These are phyloP conservation scores for Pittosporum tobira DNA, from an alignment of 129 eudicot species.

Conservation along the genomic window DNA sequence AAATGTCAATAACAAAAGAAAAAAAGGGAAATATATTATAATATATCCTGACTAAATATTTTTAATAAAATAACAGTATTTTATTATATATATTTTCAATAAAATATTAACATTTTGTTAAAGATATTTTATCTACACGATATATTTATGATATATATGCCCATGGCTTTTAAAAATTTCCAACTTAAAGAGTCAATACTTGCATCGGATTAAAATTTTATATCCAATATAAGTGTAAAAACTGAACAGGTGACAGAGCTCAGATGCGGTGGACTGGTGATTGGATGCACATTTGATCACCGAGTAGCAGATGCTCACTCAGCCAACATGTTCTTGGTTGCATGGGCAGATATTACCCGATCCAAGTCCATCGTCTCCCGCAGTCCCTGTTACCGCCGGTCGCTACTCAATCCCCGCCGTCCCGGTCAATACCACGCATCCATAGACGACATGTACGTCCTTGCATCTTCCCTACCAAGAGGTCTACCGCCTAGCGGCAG, in stretches of 20 bases:
- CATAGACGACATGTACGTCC: constrained; percentile 21
- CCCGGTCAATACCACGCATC: constrained; percentile 20
- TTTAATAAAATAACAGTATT: too few species aligned
- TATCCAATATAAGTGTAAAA: too few species aligned
- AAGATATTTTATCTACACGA: too few species aligned
- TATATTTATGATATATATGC: background rate
- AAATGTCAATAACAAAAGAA: too few species aligned
- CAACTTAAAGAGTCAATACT: constrained; percentile 55
- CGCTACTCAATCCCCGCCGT: constrained; percentile 35
- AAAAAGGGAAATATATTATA: too few species aligned
- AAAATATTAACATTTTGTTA: too few species aligned
- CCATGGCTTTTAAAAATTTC: background rate
- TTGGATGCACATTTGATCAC: constrained; percentile 42
- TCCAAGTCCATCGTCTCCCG: constrained; percentile 17
- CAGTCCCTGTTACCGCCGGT: constrained; percentile 46
- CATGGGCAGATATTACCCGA: constrained; percentile 49
- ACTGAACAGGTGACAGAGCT: constrained; percentile 38
- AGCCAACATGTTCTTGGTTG: constrained; percentile 52
- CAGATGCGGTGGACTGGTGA: constrained; percentile 43
- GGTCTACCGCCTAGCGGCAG: background rate
- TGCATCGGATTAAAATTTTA: too few species aligned
- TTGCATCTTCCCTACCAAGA: constrained; percentile 13
- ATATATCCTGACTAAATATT: too few species aligned
- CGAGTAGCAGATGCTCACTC: constrained; percentile 54
- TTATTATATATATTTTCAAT: too few species aligned